phyloP scores from a whole-genome alignment of 371 early-diverging fungal genomes.

The Batkoa obscura region DNA sequence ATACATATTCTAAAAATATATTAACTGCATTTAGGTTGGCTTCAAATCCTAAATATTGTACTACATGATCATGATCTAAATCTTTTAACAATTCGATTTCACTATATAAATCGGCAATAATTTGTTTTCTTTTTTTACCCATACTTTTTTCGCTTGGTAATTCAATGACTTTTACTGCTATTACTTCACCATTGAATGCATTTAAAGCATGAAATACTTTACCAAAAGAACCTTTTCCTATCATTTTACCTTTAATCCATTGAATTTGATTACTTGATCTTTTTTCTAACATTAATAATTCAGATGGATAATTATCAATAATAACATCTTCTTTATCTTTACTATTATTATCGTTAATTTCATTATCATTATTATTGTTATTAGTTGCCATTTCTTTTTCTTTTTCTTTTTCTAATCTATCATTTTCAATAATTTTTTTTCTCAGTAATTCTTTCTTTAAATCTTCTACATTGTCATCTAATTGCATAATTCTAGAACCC shows the following conservation, averaged over 20 bases:
- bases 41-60: conserved; percentile 58
- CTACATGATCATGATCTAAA: conserved; percentile 60
- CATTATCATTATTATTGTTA: too few relatives aligned
- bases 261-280: conserved; percentile 8
- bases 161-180: conserved; percentile 91
- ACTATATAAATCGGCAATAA: conserved; percentile 39
- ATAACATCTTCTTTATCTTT: too few relatives aligned
- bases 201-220: conserved; percentile 77
- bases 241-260: conserved; percentile 70
- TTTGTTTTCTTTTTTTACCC: not conserved
- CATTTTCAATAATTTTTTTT: too few relatives aligned
- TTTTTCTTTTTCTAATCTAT: too few relatives aligned
- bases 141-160: conserved; percentile 16
- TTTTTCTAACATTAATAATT: too few relatives aligned
- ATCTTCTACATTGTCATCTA: not conserved
- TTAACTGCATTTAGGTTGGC: conserved; percentile 38
- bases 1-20: conserved; percentile 83
- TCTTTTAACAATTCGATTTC: conserved; percentile 77
- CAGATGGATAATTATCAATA: too few relatives aligned
- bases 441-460: too few relatives aligned
- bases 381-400: too few relatives aligned
- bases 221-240: conserved; percentile 93
- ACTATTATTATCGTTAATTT: too few relatives aligned
- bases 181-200: conserved; percentile 59
- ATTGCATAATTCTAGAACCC: conserved; percentile 2